Conservation (phyloP, 2,329 filamentous ascomycete species). For the Stagonosporopsis rhizophila region DNA sequence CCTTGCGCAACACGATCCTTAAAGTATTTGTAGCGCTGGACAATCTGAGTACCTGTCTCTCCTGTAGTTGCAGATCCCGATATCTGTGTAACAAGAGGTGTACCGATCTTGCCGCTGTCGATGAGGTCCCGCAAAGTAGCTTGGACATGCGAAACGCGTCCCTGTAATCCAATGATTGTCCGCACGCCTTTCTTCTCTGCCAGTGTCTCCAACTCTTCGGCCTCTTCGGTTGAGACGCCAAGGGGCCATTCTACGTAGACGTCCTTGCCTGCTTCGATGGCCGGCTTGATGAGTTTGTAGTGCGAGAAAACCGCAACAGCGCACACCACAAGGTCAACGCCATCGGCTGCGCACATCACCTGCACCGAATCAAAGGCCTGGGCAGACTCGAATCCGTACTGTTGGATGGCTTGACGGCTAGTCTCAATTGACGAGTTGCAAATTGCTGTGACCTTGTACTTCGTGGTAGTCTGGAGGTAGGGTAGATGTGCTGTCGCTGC, state of each 20-base stretch:
- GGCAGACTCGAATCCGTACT: slow-evolving; percentile 22
- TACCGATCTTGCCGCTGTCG: background rate
- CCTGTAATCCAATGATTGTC: slow-evolving; percentile 55
- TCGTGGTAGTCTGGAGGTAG: background rate
- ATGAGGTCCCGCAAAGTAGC: background rate
- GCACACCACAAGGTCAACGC: slow-evolving; percentile 55
- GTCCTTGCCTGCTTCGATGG: slow-evolving; percentile 59
- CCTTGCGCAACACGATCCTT: background rate
- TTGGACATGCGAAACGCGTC: slow-evolving; percentile 22
- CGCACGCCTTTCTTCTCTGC: background rate
- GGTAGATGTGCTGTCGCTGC: slow-evolving; percentile 4
- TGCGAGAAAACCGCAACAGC: slow-evolving; percentile 63
- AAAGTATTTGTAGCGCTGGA: background rate
- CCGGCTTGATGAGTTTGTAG: slow-evolving; percentile 54
- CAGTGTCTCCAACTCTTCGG: slow-evolving; percentile 16
- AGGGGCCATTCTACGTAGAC: slow-evolving; percentile 62
- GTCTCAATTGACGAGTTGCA: background rate
- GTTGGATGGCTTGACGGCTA: background rate
- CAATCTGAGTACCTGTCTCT: background rate
- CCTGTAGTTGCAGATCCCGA: background rate
- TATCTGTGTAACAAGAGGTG: background rate
- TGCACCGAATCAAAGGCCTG: slow-evolving; percentile 54
- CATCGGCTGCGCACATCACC: slow-evolving; percentile 49
- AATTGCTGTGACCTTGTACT: background rate
- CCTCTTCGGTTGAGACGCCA: slow-evolving; percentile 51